A percentile compares a stretch with the other conserved stretches of the same genome.
Conservation (phyloP, 129 eudicot genomes). For the Flaveria brownii region DNA sequence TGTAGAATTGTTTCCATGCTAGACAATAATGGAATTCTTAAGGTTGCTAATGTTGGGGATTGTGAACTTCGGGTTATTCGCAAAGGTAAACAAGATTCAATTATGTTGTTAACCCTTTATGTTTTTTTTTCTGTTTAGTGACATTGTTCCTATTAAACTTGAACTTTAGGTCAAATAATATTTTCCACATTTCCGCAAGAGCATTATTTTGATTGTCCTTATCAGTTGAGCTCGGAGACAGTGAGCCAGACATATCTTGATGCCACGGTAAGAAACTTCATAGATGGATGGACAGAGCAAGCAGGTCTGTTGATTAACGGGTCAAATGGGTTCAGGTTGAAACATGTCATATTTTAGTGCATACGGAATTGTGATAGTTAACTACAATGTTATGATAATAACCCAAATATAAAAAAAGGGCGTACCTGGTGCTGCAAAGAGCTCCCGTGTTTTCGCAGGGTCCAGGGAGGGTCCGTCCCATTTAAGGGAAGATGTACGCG, state of each 20-base stretch:
- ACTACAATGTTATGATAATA: neutral
- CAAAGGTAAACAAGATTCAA: neutral
- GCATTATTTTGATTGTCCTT: conserved; percentile 94
- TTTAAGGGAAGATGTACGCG: too few species aligned
- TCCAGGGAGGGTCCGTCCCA: too few species aligned
- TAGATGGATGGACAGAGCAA: neutral
- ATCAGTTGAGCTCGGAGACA: conserved; percentile 89
- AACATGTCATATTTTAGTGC: neutral
- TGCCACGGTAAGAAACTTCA: conserved; percentile 60
- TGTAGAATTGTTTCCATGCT: conserved; percentile 82
- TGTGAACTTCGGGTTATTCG: conserved; percentile 64
- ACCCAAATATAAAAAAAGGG: too few species aligned
- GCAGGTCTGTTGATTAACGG: neutral
- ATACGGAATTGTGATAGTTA: neutral
- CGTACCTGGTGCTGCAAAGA: too few species aligned
- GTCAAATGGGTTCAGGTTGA: neutral
- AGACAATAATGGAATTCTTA: conserved; percentile 71
- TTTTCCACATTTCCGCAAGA: conserved; percentile 73
- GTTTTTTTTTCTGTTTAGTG: neutral
- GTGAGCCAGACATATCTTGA: conserved; percentile 81
- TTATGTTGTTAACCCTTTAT: neutral
- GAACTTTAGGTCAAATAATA: conserved; percentile 69
- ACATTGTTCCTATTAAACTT: conserved; percentile 7
- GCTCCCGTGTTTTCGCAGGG: too few species aligned
- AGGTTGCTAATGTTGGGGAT: conserved; percentile 84